These are phyloP conservation scores for Knufia petricola DNA, from an alignment of 2,329 filamentous ascomycete species.

Conservation along the genomic window DNA sequence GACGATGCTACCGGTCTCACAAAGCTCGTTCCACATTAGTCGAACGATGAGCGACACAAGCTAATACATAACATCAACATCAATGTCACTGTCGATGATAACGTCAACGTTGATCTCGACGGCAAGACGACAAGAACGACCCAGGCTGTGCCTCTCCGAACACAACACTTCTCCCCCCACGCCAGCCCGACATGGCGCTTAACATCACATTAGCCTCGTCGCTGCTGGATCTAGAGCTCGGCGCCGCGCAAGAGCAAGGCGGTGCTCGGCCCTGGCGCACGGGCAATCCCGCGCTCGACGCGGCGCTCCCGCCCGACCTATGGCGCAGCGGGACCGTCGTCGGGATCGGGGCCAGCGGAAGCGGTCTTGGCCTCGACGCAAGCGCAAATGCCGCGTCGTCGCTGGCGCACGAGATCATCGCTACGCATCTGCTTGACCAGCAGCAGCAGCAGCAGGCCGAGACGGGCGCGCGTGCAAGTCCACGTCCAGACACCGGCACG, in stretches of 20 bases:
- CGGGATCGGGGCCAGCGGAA: constrained; percentile 10
- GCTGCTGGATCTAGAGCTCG: constrained; percentile 11
- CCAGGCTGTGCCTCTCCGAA: too few species aligned
- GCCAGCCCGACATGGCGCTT: not conserved
- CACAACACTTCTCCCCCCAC: too few species aligned
- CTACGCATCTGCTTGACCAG: not conserved
- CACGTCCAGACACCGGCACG: too few species aligned
- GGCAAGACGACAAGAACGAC: too few species aligned
- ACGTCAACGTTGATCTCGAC: too few species aligned
- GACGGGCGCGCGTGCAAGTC: too few species aligned
- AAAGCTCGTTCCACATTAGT: too few species aligned
- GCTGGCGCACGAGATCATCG: constrained; percentile 10
- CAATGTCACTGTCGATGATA: too few species aligned
- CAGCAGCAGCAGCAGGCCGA: too few species aligned
- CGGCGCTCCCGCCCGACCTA: constrained; percentile 6
- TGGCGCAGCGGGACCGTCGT: constrained; percentile 15
- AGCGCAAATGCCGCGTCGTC: not conserved
- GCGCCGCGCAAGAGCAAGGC: constrained; percentile 2
- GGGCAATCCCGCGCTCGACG: constrained; percentile 10
- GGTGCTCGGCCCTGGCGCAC: not conserved
- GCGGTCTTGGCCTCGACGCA: constrained; percentile 7
- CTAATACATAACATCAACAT: too few species aligned
- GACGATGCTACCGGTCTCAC: too few species aligned
- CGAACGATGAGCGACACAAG: too few species aligned
- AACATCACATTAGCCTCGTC: constrained; percentile 15